A percentile compares a stretch with the other conserved stretches of the same genome.
Evolutionary conservation across 208 protist species (phyloP).

Genomic region (Acanthamoeba culbertsoni): DNA sequence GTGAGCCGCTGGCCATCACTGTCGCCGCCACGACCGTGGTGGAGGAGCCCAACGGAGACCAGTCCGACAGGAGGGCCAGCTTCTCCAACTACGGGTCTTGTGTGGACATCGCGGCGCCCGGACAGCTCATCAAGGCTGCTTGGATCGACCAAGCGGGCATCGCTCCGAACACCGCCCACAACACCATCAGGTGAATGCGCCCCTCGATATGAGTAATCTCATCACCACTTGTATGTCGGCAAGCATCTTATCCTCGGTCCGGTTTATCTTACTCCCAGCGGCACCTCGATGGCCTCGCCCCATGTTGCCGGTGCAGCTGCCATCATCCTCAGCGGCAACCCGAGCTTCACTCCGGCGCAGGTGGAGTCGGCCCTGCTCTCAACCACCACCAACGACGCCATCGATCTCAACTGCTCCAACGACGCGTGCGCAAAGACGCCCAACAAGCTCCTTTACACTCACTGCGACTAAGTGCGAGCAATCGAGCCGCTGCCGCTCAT

Average conservation of each 20-base stretch:
- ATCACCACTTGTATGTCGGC: no score
- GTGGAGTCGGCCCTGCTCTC: not conserved
- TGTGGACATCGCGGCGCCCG: constrained; percentile 40
- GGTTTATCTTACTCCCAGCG: not conserved
- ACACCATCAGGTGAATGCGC: no score
- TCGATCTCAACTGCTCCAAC: constrained; percentile 15
- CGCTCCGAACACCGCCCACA: not conserved
- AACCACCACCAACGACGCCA: not conserved
- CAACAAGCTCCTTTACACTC: constrained; percentile 55
- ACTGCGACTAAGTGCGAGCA: not conserved
- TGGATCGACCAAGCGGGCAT: constrained; percentile 45
- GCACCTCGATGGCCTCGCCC: constrained; percentile 62
- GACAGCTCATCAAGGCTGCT: constrained; percentile 61
- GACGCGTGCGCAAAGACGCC: not conserved
- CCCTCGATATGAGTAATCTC: no score
- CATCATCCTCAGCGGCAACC: constrained; percentile 42
- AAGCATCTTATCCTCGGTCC: not conserved
- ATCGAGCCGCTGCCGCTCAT: no score
- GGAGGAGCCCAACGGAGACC: not conserved
- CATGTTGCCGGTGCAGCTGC: constrained; percentile 64
- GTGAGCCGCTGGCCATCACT: constrained; percentile 34
- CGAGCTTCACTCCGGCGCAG: not conserved
- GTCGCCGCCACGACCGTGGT: constrained; percentile 49
- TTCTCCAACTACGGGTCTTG: constrained; percentile 67
- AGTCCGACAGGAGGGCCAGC: not conserved